phyloP scores from a whole-genome alignment of 192 early-diverging fungal genomes.

The Spizellomyces sp. region DNA sequence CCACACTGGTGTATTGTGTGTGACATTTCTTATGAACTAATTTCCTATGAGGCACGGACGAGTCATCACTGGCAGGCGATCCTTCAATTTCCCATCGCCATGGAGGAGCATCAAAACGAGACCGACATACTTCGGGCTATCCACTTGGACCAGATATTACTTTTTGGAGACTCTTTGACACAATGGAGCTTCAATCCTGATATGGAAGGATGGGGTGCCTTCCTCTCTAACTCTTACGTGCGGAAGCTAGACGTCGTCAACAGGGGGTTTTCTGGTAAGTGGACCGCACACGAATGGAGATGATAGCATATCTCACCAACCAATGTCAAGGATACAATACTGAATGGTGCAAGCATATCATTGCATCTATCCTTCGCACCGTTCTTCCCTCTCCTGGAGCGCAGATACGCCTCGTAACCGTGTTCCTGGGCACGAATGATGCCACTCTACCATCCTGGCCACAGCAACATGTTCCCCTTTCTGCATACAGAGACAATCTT shows the following conservation, averaged over 20 bases:
- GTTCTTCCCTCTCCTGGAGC: slow-evolving; percentile 3
- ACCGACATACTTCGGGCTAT: neutral
- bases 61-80: no score
- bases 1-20: no score
- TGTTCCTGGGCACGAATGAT: slow-evolving; percentile 88
- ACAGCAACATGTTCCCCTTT: slow-evolving; percentile 65
- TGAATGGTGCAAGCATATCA: slow-evolving; percentile 55
- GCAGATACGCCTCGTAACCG: slow-evolving; percentile 59
- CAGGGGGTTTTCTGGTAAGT: slow-evolving; percentile 74
- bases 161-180: slow-evolving; percentile 47
- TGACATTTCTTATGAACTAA: no score
- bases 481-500: slow-evolving; percentile 62
- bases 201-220: slow-evolving; percentile 50
- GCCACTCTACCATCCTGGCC: slow-evolving; percentile 47
- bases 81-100: no score
- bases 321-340: slow-evolving; percentile 66
- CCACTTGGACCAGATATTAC: slow-evolving; percentile 34
- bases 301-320: no score
- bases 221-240: slow-evolving; percentile 57
- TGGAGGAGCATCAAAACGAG: no score
- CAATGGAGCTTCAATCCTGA: slow-evolving; percentile 28
- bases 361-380: slow-evolving; percentile 55
- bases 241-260: slow-evolving; percentile 77
- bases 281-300: neutral
- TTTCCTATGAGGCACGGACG: no score